phyloP scores from a whole-genome alignment of 2,329 filamentous ascomycete species.

The Botrytis aclada region DNA sequence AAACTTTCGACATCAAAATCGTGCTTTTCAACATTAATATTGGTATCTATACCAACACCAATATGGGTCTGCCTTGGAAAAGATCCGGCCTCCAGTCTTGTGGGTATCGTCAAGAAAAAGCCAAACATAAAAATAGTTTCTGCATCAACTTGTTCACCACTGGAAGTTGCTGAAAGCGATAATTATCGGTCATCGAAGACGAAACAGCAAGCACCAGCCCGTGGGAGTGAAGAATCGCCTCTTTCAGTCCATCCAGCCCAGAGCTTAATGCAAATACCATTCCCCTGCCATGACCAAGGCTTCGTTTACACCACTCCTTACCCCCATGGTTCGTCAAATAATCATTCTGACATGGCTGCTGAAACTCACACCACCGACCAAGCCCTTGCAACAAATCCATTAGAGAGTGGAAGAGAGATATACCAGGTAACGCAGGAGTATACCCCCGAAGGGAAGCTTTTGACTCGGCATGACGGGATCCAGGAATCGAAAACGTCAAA shows the following conservation, averaged over 20 bases:
- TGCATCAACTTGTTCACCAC: accelerated
- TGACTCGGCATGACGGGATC: background rate
- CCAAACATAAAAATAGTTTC: background rate
- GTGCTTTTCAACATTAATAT: background rate
- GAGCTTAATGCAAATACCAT: background rate
- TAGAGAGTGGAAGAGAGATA: accelerated
- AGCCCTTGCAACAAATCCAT: no score
- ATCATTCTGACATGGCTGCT: no score
- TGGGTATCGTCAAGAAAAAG: background rate
- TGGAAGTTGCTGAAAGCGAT: background rate
- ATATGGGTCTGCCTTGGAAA: background rate
- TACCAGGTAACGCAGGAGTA: no score
- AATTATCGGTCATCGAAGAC: background rate
- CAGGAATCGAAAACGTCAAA: background rate
- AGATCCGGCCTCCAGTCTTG: background rate
- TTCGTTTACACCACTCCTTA: background rate
- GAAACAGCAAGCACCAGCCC: background rate
- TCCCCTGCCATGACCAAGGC: accelerated
- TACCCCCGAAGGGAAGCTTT: no score
- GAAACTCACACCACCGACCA: no score
- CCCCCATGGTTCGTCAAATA: background rate
- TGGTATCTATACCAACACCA: background rate
- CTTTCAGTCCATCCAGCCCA: background rate
- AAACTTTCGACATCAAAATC: background rate
- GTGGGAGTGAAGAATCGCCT: no score